Percentiles rank a stretch among this genome's conserved stretches.
phyloP scores from a whole-genome alignment of 768 basidiomycete genomes.

The Trametes elegans region DNA sequence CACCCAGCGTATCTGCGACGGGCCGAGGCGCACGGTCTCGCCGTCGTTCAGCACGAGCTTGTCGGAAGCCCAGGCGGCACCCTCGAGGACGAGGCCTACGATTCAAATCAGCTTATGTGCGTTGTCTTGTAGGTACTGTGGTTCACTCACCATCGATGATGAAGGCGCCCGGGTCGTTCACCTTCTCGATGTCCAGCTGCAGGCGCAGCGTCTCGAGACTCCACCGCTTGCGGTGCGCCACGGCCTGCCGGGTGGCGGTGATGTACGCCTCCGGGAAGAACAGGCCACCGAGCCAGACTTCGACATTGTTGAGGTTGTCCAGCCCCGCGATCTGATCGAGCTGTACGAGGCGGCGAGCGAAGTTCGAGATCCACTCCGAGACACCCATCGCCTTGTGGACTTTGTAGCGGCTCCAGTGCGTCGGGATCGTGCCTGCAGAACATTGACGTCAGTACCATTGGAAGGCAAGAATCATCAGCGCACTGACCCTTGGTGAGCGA shows the following conservation, averaged over 20 bases:
- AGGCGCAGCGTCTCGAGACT: conserved; percentile 87
- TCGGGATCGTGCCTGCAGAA: conserved; percentile 73
- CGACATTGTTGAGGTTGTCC: conserved; percentile 62
- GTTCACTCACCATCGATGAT: conserved; percentile 86
- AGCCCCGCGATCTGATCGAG: conserved; percentile 67
- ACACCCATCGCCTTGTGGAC: conserved; percentile 80
- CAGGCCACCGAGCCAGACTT: conserved; percentile 91
- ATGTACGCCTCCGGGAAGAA: conserved; percentile 98
- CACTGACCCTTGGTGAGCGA: conserved; percentile 79
- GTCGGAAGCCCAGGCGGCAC: conserved; percentile 72
- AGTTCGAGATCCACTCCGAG: conserved; percentile 81
- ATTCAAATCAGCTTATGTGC: no score
- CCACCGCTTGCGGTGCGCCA: conserved; percentile 89
- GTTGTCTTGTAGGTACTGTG: no score
- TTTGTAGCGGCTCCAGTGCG: conserved; percentile 89
- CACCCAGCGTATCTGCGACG: conserved; percentile 88
- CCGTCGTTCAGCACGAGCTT: conserved; percentile 83
- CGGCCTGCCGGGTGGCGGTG: conserved; percentile 93
- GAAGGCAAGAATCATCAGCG: background rate
- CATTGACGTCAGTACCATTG: background rate
- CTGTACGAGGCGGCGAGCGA: conserved; percentile 79
- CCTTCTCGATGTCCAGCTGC: conserved; percentile 76
- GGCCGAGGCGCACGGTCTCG: conserved; percentile 69
- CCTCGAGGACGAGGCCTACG: conserved; percentile 84
- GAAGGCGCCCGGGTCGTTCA: conserved; percentile 77